phyloP scores from a whole-genome alignment of 2,329 filamentous ascomycete species.

The Penicillium sp. region DNA sequence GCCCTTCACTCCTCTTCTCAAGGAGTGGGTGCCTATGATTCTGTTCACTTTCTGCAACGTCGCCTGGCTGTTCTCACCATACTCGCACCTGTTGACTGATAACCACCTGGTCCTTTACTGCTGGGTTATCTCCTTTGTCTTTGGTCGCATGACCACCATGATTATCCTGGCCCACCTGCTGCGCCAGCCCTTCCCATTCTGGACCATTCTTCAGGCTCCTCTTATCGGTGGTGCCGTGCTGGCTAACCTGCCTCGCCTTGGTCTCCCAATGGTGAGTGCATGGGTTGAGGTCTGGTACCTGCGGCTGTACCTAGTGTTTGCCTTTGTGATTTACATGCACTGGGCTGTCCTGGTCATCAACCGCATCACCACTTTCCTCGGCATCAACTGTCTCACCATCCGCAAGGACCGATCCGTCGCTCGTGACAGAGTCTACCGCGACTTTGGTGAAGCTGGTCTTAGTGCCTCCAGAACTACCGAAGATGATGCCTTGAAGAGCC shows the following conservation, averaged over 20 bases:
- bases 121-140: conserved; percentile 92
- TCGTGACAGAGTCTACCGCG: conserved; percentile 38
- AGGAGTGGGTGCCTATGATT: conserved; percentile 91
- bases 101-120: conserved; percentile 93
- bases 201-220: conserved; percentile 87
- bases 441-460: conserved; percentile 30
- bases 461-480: background rate
- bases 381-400: conserved; percentile 94
- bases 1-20: conserved; percentile 77
- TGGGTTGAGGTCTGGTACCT: conserved; percentile 76
- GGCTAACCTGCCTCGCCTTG: conserved; percentile 77
- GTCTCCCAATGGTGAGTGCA: conserved; percentile 66
- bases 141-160: conserved; percentile 97
- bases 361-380: conserved; percentile 86
- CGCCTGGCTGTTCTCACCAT: conserved; percentile 86
- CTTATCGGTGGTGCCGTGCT: conserved; percentile 82
- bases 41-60: conserved; percentile 74
- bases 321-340: conserved; percentile 80
- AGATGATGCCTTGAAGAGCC: conserved; percentile 13
- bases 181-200: conserved; percentile 91
- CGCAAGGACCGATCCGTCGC: conserved; percentile 38
- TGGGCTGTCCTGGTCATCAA: conserved; percentile 92
- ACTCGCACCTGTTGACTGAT: conserved; percentile 76
- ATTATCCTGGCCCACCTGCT: conserved; percentile 97
- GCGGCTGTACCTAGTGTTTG: conserved; percentile 79